A percentile compares a stretch with the other conserved stretches of the same genome.
These are phyloP conservation scores for Rubia yunnanensis DNA, from an alignment of 257 asterid genomes.

Conservation along the genomic window DNA sequence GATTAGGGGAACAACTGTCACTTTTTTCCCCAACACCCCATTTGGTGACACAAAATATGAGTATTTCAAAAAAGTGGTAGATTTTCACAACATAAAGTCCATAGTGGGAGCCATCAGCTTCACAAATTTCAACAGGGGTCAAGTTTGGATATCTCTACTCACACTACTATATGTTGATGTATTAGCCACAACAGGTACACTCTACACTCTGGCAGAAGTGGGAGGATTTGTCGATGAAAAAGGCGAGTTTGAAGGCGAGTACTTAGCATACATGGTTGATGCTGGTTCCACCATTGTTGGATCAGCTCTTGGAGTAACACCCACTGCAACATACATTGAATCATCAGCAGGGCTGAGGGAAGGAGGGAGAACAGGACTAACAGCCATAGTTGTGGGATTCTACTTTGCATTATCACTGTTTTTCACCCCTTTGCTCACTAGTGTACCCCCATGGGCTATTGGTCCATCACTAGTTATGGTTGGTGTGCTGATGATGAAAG, in stretches of 20 bases:
- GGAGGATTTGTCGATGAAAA: conserved; percentile 49
- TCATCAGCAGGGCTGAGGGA: conserved; percentile 70
- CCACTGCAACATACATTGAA: conserved; percentile 56
- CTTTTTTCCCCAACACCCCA: conserved; percentile 51
- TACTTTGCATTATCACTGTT: conserved; percentile 48
- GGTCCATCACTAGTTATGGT: conserved; percentile 81
- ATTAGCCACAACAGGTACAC: conserved; percentile 60
- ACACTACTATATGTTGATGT: conserved; percentile 63
- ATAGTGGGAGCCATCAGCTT: conserved; percentile 51
- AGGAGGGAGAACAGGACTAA: conserved; percentile 70
- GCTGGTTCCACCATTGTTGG: conserved; percentile 67
- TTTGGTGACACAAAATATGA: conserved; percentile 44
- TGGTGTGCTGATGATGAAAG: conserved; percentile 76
- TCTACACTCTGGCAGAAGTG: conserved; percentile 62
- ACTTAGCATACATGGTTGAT: conserved; percentile 71
- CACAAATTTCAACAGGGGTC: conserved; percentile 33
- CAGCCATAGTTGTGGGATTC: conserved; percentile 52
- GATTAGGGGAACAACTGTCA: conserved; percentile 58
- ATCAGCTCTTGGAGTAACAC: conserved; percentile 60
- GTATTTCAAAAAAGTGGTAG: conserved; percentile 48
- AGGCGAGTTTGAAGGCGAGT: conserved; percentile 61
- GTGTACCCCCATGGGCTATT: conserved; percentile 81
- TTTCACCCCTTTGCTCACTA: conserved; percentile 50
- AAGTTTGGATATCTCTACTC: conserved; percentile 59
- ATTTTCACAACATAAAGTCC: conserved; percentile 54